phyloP scores from a whole-genome alignment of 805 yeast species.

The Pichia membranifaciens region DNA sequence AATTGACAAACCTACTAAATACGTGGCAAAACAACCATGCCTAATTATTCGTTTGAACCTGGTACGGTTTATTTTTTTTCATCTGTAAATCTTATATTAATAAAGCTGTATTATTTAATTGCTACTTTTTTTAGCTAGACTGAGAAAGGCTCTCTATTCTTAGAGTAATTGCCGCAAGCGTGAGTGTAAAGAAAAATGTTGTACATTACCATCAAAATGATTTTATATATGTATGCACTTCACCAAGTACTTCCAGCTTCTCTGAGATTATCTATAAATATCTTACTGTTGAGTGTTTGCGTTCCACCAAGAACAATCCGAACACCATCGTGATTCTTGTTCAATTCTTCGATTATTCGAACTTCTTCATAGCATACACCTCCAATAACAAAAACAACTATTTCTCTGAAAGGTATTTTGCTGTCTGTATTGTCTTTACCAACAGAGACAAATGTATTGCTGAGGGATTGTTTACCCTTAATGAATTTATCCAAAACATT shows the following conservation, averaged over 20 bases:
- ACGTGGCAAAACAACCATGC: slow-evolving; percentile 68
- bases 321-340: slow-evolving; percentile 48
- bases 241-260: slow-evolving; percentile 21
- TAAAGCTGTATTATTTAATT: no score
- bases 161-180: no score
- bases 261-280: slow-evolving; percentile 31
- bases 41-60: slow-evolving; percentile 22
- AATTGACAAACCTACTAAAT: slow-evolving; percentile 61
- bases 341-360: slow-evolving; percentile 68
- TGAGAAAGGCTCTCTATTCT: no score
- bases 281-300: slow-evolving; percentile 42
- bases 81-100: not conserved
- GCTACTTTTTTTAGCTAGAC: no score
- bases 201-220: not conserved
- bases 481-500: slow-evolving; percentile 36
- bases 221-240: not conserved
- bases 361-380: slow-evolving; percentile 94
- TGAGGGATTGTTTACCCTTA: slow-evolving; percentile 33
- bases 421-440: slow-evolving; percentile 24
- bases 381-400: slow-evolving; percentile 72
- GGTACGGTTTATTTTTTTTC: not conserved
- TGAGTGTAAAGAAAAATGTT: not conserved
- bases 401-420: slow-evolving; percentile 48
- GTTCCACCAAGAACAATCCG: slow-evolving; percentile 82
- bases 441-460: slow-evolving; percentile 16